phyloP scores from a whole-genome alignment of 257 asterid genomes.

The Apocynum venetum region DNA sequence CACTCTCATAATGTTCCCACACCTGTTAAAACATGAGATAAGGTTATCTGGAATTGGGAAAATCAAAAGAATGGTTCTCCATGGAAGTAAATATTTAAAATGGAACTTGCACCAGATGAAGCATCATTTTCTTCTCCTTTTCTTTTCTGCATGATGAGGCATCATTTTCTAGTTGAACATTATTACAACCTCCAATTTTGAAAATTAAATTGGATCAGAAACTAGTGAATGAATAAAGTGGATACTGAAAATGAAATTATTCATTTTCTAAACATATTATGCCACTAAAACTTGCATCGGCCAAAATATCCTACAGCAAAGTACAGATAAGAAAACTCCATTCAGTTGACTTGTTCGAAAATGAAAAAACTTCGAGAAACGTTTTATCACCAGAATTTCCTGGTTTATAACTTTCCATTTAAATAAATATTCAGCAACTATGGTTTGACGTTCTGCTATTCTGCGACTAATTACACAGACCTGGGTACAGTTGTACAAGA shows the following conservation, averaged over 20 bases:
- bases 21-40: constrained; percentile 35
- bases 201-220: not conserved
- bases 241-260: not conserved
- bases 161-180: not conserved
- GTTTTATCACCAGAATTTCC: too few species aligned
- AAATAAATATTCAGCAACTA: not conserved
- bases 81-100: not conserved
- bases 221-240: not conserved
- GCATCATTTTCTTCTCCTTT: not conserved
- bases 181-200: not conserved
- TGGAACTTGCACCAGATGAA: not conserved
- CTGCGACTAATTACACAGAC: not conserved
- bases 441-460: not conserved
- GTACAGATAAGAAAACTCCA: not conserved
- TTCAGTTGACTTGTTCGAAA: not conserved
- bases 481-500: not conserved
- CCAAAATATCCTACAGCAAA: not conserved
- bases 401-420: not conserved
- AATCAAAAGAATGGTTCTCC: not conserved
- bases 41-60: not conserved
- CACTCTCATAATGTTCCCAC: constrained; percentile 59
- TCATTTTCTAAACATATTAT: not conserved
- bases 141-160: too few species aligned
- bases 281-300: not conserved
- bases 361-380: not conserved